Evolutionary conservation across 2,329 filamentous ascomycete genomes (phyloP), one percentile per base, ranked within the genome.

Genomic region (Exophiala alcalophila): DNA sequence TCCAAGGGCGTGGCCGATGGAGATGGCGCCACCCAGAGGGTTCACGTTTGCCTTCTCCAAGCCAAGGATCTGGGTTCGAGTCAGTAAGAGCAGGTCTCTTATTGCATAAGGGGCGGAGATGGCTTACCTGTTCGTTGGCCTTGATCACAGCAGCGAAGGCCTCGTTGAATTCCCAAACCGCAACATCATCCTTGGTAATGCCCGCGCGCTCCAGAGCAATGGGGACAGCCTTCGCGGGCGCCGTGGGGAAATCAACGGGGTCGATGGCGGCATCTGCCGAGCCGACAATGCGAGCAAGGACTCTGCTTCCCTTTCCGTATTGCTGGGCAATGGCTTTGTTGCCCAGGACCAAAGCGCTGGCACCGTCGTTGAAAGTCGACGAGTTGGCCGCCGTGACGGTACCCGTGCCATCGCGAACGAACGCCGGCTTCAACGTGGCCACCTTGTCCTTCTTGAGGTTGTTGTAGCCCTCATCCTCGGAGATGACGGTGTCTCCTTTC

Each of bases 101-200:
- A 8, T 41, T 18, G 20, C 23, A 43, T 28, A 26, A 12, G 21
- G 21, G 24, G 10, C 18, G 12, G n/a, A 9, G 24, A 33, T 49
- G 23, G 41, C 65, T 58, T 59, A 83, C 83, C 78, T 94, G 90
- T 59, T 87, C 84, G 61, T 97, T 96, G 28, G 91, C 90, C 63
- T 92, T 89, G 65, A 96, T 92, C 20, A 96, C 90, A 4, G 86
- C 87, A 19, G 92, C 91, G 62, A 98, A 98, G 0, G 92, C 92
- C 70, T 98, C 92, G 65, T 98, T 98, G 67, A 98, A 95, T 65
- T 97, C 92, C 91, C 92, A 97, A 15, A 96, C 72, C 4, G 91
- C 83, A 31, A 98, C 88, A 65, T 97, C 86, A 32, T 94, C 84
- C 67, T 90, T 88, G 53, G 80, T 87, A 55, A 98, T 90, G 8